These are phyloP conservation scores for Musa itinerans DNA, from an alignment of 176 grass and related monocot species.

Conservation along the genomic window DNA sequence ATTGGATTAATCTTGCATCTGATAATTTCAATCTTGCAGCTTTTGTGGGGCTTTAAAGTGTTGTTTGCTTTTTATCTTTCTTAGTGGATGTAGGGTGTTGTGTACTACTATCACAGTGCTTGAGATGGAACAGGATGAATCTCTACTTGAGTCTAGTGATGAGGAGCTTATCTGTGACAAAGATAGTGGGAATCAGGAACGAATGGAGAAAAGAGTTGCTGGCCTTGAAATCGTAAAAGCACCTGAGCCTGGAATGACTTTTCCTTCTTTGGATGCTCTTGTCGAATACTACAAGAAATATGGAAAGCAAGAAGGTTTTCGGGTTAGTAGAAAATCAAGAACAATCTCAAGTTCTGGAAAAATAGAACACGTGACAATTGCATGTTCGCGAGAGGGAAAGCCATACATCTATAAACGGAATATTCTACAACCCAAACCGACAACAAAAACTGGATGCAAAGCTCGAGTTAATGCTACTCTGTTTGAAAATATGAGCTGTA, in stretches of 20 bases:
- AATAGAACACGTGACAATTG: constrained; percentile 9
- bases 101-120: background rate
- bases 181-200: background rate
- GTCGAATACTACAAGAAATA: constrained; percentile 11
- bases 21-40: background rate
- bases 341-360: constrained; percentile 13
- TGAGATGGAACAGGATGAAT: constrained; percentile 1
- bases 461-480: constrained; percentile 17
- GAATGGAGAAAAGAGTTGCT: background rate
- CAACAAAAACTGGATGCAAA: constrained; percentile 11
- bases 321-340: constrained; percentile 16
- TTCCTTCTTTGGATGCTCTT: constrained; percentile 14
- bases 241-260: constrained; percentile 9
- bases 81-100: background rate
- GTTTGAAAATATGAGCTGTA: constrained; percentile 3
- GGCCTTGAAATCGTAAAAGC: background rate
- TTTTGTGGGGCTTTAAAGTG: background rate
- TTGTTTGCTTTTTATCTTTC: background rate
- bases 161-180: background rate
- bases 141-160: constrained; percentile 1
- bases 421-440: constrained; percentile 6
- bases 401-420: constrained; percentile 6
- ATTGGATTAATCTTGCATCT: background rate
- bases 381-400: constrained; percentile 3
- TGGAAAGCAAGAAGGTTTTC: constrained; percentile 12